Evolutionary conservation across 2,329 filamentous ascomycete species (phyloP), one percentile per base, ranked within the genome.

Genomic region (Colletotrichum sp.): DNA sequence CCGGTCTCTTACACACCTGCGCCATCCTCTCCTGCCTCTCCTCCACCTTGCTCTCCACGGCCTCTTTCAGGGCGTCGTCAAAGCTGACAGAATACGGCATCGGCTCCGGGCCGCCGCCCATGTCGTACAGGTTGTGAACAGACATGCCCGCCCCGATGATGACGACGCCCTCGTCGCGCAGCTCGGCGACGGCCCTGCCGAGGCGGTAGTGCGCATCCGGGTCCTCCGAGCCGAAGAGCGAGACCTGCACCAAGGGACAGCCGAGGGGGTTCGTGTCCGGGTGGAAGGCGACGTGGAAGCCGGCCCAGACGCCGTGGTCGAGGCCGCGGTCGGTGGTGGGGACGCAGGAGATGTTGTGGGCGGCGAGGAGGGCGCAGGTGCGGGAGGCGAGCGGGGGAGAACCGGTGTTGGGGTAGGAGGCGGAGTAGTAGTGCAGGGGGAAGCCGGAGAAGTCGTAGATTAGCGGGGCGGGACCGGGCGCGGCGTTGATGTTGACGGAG

Each of bases 381-480:
- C 88, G 88, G 28, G 88, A 83, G 2, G 93, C 92, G 8, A 95
- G 82, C 48, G 90, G 86, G 5, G 89, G 89, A 60, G 88, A 92
- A 36, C 93, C 94, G 36, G 85, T 88, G 79, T 93, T 92, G 0
- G 93, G 93, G 77, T 92, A 95, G 68, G 91, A 86, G 68, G 92
- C 91, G 76, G 93, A 85, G 82, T 95, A 95, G 80, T 92, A 95
- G 79, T 94, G 88, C 2, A 88, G 83, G 1, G 93, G 94, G 81
- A 95, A 95, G 2, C 93, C 93, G 80, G 94, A 93, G 85, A 94
- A 95, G 81, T 95, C 93, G 82, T 94, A 95, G 67, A 95, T 93
- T 78, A 95, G 81, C 73, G 93, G 90, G 5, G 90, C 92, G n/a
- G 88, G n/a, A 5, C 24, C 84, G 72, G 91, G 91, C 5, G 90